These are phyloP conservation scores for Amanita exitialis DNA, from an alignment of 768 basidiomycete genomes.

Conservation along the genomic window DNA sequence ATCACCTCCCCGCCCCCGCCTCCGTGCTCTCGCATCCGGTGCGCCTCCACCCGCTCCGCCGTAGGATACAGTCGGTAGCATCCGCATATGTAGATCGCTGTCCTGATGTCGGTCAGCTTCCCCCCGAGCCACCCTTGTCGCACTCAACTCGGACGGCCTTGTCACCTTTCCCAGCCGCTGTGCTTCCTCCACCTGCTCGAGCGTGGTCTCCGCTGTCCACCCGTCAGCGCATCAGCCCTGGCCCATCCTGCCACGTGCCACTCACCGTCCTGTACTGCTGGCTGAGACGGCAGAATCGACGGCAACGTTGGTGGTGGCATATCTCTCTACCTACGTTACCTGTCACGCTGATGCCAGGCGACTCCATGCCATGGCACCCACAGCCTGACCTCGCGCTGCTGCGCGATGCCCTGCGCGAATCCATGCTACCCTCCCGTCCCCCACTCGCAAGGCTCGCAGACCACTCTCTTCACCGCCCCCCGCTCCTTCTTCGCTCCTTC, in stretches of 20 bases:
- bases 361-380: slow-evolving; percentile 9
- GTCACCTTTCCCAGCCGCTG: slow-evolving; percentile 46
- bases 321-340: neutral
- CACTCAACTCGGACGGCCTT: slow-evolving; percentile 53
- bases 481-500: slow-evolving; percentile 43
- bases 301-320: slow-evolving; percentile 21
- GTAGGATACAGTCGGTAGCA: slow-evolving; percentile 69
- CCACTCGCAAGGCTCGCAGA: slow-evolving; percentile 32
- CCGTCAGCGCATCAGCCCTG: neutral
- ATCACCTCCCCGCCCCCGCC: slow-evolving; percentile 29
- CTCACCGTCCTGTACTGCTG: slow-evolving; percentile 44
- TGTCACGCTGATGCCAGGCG: neutral
- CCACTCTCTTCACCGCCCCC: slow-evolving; percentile 27
- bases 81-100: slow-evolving; percentile 73
- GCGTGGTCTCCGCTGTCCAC: slow-evolving; percentile 38
- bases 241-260: neutral
- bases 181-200: slow-evolving; percentile 40
- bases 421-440: slow-evolving; percentile 25
- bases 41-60: slow-evolving; percentile 55
- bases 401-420: slow-evolving; percentile 37
- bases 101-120: slow-evolving; percentile 30
- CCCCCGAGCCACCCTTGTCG: neutral
- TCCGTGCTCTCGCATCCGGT: slow-evolving; percentile 63
- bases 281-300: slow-evolving; percentile 37
- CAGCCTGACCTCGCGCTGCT: slow-evolving; percentile 27